A percentile compares a stretch with the other conserved stretches of the same genome.
These are phyloP conservation scores for Phytophthora crassamura DNA, from an alignment of 352 stramenopile species.

Conservation along the genomic window DNA sequence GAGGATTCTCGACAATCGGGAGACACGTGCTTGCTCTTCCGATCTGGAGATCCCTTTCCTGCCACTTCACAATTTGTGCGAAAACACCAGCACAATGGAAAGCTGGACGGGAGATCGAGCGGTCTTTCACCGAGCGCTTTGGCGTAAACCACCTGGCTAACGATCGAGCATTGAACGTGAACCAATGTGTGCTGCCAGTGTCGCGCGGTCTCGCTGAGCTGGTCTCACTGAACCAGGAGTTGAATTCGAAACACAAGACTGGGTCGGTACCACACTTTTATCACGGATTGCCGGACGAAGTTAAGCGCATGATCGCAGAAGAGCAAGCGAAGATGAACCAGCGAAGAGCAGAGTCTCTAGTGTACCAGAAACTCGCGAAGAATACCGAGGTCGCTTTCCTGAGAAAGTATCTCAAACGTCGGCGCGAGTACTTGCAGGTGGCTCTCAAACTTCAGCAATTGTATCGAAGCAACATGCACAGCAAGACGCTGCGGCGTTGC, in stretches of 20 bases:
- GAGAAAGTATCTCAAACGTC: slow-evolving; percentile 65
- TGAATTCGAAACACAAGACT: slow-evolving; percentile 21
- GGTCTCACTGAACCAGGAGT: slow-evolving; percentile 51
- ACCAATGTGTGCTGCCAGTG: slow-evolving; percentile 40
- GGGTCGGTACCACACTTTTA: slow-evolving; percentile 78
- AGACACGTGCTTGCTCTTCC: slow-evolving; percentile 43
- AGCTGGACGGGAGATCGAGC: slow-evolving; percentile 23
- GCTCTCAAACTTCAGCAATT: slow-evolving; percentile 65
- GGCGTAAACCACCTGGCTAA: slow-evolving; percentile 60
- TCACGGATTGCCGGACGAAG: slow-evolving; percentile 69
- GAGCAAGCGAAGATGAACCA: slow-evolving; percentile 44
- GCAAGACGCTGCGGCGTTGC: slow-evolving; percentile 52
- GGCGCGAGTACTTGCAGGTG: slow-evolving; percentile 49
- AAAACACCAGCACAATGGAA: slow-evolving; percentile 61
- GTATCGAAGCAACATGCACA: slow-evolving; percentile 53
- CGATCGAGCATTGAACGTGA: slow-evolving; percentile 52
- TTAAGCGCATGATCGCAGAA: slow-evolving; percentile 78
- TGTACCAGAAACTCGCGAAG: slow-evolving; percentile 49
- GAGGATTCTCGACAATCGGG: slow-evolving; percentile 47
- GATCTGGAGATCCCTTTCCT: slow-evolving; percentile 48
- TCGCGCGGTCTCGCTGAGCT: slow-evolving; percentile 46
- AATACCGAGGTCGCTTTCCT: slow-evolving; percentile 68
- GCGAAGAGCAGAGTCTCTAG: slow-evolving; percentile 15
- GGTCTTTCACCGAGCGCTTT: slow-evolving; percentile 59
- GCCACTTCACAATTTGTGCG: slow-evolving; percentile 51